Conservation (phyloP, 192 early-diverging fungal species). For the Rhizophagus prolifer region DNA sequence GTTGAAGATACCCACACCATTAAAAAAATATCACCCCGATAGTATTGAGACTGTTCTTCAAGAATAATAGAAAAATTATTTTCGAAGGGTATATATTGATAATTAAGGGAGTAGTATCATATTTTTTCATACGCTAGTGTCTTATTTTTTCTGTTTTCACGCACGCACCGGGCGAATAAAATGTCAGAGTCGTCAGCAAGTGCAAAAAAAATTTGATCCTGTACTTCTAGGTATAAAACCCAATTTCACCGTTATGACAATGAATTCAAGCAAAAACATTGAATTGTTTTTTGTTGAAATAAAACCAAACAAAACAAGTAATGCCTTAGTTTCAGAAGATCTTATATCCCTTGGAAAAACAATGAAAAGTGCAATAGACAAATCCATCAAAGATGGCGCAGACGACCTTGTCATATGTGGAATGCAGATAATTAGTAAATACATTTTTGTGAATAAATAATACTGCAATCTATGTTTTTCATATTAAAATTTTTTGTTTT, state of each 20-base stretch:
- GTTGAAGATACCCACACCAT: conserved; percentile 1
- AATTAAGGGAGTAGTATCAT: neutral
- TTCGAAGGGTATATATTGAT: conserved; percentile 18
- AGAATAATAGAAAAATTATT: conserved; percentile 4
- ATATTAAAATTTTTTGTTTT: conserved; percentile 20
- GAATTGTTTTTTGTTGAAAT: conserved; percentile 23
- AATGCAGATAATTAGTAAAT: conserved; percentile 12
- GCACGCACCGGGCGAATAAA: conserved; percentile 21
- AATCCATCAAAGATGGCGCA: conserved; percentile 7
- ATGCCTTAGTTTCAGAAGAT: neutral
- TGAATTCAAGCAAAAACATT: conserved; percentile 4
- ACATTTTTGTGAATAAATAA: neutral
- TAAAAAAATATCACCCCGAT: neutral
- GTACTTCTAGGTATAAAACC: conserved; percentile 8
- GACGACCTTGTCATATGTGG: conserved; percentile 24
- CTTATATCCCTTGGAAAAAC: conserved; percentile 18
- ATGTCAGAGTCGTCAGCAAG: conserved; percentile 15
- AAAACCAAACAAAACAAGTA: neutral
- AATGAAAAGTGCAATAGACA: conserved; percentile 14
- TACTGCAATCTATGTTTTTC: neutral
- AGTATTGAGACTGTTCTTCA: conserved; percentile 11
- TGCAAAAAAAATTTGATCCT: conserved; percentile 15
- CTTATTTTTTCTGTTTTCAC: conserved; percentile 7
- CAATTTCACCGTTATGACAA: conserved; percentile 20
- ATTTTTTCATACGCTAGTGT: neutral